These are phyloP conservation scores for Fusarium praegraminearum DNA, from an alignment of 2,329 filamentous ascomycete genomes.

Conservation along the genomic window DNA sequence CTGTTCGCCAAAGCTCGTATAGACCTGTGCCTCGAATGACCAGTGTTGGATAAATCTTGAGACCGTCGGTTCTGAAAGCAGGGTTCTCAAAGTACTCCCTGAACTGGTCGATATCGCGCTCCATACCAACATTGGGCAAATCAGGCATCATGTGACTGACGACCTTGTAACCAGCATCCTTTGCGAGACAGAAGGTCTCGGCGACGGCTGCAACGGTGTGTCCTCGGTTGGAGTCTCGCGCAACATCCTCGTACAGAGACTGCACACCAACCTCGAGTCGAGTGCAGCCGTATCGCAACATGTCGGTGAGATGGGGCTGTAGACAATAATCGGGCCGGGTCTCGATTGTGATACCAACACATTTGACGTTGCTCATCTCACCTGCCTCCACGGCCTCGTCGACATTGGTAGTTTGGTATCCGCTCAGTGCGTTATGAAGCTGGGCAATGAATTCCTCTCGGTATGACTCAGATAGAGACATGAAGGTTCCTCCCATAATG, in stretches of 20 bases:
- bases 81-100: conserved; percentile 98
- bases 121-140: conserved; percentile 97
- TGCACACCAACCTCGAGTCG: conserved; percentile 95
- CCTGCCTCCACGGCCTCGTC: conserved; percentile 95
- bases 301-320: conserved; percentile 92
- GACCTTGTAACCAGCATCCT: conserved; percentile 98
- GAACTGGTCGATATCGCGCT: conserved; percentile 96
- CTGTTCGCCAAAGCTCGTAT: conserved; percentile 97
- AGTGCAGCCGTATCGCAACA: conserved; percentile 98
- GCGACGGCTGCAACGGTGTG: conserved; percentile 96
- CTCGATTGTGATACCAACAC: conserved; percentile 98
- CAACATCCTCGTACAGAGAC: conserved; percentile 96
- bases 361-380: conserved; percentile 97
- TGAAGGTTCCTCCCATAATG: conserved; percentile 99
- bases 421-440: conserved; percentile 95
- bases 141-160: conserved; percentile 99
- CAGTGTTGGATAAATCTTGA: conserved; percentile 98
- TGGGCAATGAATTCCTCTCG: conserved; percentile 94
- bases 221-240: conserved; percentile 95
- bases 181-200: conserved; percentile 96
- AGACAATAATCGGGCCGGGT: conserved; percentile 97
- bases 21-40: conserved; percentile 96
- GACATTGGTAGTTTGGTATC: conserved; percentile 93
- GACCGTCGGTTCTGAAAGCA: conserved; percentile 92
- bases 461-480: conserved; percentile 92